Evolutionary conservation across 768 basidiomycete species (phyloP).

Genomic region (Chiua virens): DNA sequence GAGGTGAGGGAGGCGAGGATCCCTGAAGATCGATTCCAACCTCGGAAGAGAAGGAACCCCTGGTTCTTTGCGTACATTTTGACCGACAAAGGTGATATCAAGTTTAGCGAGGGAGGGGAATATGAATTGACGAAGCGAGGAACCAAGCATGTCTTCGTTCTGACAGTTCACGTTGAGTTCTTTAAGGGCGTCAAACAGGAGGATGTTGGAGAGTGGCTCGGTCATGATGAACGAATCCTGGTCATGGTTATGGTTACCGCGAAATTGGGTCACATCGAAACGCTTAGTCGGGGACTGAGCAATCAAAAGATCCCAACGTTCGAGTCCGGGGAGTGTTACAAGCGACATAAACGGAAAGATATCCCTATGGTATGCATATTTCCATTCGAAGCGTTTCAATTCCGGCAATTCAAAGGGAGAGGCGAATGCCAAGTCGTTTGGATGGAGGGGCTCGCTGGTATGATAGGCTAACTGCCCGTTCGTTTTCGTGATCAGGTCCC

Average conservation of each 20-base stretch:
- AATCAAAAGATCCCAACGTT: conserved; percentile 46
- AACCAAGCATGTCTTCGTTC: conserved; percentile 38
- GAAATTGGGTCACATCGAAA: conserved; percentile 25
- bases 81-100: conserved; percentile 42
- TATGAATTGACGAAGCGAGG: conserved; percentile 42
- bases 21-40: conserved; percentile 53
- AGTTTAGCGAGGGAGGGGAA: conserved; percentile 47
- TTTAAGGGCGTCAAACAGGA: conserved; percentile 33
- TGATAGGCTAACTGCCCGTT: conserved; percentile 9
- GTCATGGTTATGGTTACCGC: conserved; percentile 30
- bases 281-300: conserved; percentile 33
- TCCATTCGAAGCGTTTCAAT: conserved; percentile 49
- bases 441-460: conserved; percentile 6
- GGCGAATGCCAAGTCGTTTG: conserved; percentile 4
- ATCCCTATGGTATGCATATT: conserved; percentile 42
- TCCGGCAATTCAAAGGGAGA: conserved; percentile 35
- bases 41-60: conserved; percentile 40
- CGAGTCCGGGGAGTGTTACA: conserved; percentile 39
- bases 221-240: conserved; percentile 30
- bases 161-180: conserved; percentile 45
- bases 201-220: conserved; percentile 27
- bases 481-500: conserved; percentile 29
- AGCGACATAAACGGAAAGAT: conserved; percentile 45
- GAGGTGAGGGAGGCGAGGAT: conserved; percentile 52
- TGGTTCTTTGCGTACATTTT: conserved; percentile 20